Conservation (phyloP, 2,329 filamentous ascomycete genomes). For the Fusarium virguliforme region DNA sequence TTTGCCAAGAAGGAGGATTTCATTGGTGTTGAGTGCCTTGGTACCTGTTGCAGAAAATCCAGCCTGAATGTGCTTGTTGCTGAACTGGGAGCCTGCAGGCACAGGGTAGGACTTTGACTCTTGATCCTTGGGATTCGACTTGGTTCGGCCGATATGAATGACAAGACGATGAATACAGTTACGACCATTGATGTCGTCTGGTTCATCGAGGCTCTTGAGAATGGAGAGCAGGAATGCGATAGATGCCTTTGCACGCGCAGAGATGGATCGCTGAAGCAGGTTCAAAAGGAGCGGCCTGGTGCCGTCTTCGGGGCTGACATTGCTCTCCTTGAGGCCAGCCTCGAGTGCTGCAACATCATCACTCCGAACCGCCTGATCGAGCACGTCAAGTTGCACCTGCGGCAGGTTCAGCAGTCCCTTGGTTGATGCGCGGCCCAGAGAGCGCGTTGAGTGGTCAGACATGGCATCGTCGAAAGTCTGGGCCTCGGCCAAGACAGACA, state of each 20-base stretch:
- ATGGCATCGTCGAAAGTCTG: constrained; percentile 82
- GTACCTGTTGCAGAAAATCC: constrained; percentile 77
- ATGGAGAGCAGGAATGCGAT: constrained; percentile 80
- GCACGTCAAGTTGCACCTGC: constrained; percentile 75
- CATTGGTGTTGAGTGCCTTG: constrained; percentile 76
- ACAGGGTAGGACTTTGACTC: constrained; percentile 68
- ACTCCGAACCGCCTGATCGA: constrained; percentile 80
- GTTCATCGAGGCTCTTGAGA: constrained; percentile 83
- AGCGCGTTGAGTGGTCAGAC: constrained; percentile 82
- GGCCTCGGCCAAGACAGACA: constrained; percentile 84
- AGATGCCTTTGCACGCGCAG: constrained; percentile 76
- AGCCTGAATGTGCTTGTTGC: constrained; percentile 83
- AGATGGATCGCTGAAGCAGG: constrained; percentile 83
- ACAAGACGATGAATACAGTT: constrained; percentile 95
- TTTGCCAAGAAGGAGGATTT: constrained; percentile 75
- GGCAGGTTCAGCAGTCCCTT: constrained; percentile 83
- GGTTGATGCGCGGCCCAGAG: constrained; percentile 82
- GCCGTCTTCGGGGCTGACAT: constrained; percentile 57
- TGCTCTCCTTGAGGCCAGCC: constrained; percentile 71
- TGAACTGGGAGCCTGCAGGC: constrained; percentile 68
- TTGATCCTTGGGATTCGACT: constrained; percentile 65
- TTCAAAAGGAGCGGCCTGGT: constrained; percentile 82
- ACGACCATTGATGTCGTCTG: constrained; percentile 92
- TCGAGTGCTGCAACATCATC: constrained; percentile 75
- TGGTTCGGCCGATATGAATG: constrained; percentile 90